Conservation (phyloP, 495 filamentous ascomycete genomes). For the Staphylotrichum longicolle region DNA sequence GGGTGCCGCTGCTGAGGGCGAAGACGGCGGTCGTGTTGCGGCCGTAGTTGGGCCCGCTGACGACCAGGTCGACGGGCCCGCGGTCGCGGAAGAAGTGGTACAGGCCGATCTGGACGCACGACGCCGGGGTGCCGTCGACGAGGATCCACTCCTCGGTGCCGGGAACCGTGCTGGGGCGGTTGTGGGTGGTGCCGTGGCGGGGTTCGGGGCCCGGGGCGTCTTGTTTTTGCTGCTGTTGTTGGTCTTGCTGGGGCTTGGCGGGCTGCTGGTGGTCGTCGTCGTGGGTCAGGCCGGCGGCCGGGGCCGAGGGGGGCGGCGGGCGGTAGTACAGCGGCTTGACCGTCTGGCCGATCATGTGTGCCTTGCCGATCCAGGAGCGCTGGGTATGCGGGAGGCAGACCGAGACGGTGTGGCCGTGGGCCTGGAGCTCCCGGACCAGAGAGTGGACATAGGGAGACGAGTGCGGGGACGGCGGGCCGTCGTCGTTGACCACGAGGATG, state of each 20-base stretch:
- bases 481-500: slow-evolving; percentile 70
- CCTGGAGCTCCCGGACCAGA: slow-evolving; percentile 73
- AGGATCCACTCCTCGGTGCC: slow-evolving; percentile 88
- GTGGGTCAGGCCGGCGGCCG: slow-evolving; percentile 37
- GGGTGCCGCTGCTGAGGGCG: slow-evolving; percentile 80
- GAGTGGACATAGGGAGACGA: slow-evolving; percentile 93
- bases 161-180: slow-evolving; percentile 48
- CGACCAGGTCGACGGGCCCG: slow-evolving; percentile 77
- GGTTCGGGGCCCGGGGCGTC: slow-evolving; percentile 43
- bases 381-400: slow-evolving; percentile 89
- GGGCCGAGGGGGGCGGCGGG: slow-evolving; percentile 51
- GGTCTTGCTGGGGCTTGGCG: slow-evolving; percentile 6
- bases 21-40: slow-evolving; percentile 92
- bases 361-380: slow-evolving; percentile 97
- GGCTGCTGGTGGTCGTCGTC: slow-evolving; percentile 17
- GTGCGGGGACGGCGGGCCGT: slow-evolving; percentile 87
- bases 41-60: slow-evolving; percentile 92
- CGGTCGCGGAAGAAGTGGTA: slow-evolving; percentile 81
- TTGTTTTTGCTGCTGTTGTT: slow-evolving; percentile 21
- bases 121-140: slow-evolving; percentile 83
- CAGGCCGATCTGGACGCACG: slow-evolving; percentile 85
- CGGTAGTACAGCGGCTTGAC: slow-evolving; percentile 90
- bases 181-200: slow-evolving; percentile 59
- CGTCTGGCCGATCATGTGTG: slow-evolving; percentile 83
- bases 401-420: slow-evolving; percentile 75